Conservation (phyloP, 192 early-diverging fungal genomes). For the Chytriomyces sp. region DNA sequence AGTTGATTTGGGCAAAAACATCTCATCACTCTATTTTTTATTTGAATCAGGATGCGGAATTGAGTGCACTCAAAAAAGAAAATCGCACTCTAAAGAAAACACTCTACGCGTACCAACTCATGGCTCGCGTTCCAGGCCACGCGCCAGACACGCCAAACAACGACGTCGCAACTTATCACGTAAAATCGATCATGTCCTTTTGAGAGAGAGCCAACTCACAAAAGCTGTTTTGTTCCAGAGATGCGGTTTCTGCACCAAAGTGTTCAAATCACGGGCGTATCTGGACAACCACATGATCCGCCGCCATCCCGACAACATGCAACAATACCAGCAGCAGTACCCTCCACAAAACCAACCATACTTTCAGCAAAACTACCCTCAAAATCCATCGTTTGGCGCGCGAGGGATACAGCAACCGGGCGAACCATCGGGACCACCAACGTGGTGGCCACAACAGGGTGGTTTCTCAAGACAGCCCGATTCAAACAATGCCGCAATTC, state of each 20-base stretch:
- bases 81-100: slow-evolving; percentile 52
- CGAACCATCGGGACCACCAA: neutral
- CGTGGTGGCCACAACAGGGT: neutral
- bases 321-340: neutral
- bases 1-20: no score
- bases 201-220: slow-evolving; percentile 10
- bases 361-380: neutral
- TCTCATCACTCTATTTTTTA: neutral
- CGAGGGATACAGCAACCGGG: neutral
- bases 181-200: neutral
- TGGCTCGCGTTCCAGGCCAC: slow-evolving; percentile 53
- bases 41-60: slow-evolving; percentile 39
- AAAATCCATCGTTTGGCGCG: neutral
- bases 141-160: neutral
- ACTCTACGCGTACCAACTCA: slow-evolving; percentile 58
- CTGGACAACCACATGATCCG: slow-evolving; percentile 51
- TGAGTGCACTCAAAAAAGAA: slow-evolving; percentile 49
- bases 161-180: slow-evolving; percentile 33
- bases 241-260: slow-evolving; percentile 54
- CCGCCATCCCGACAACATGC: slow-evolving; percentile 44
- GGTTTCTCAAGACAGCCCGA: slow-evolving; percentile 5
- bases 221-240: slow-evolving; percentile 17
- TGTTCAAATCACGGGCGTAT: slow-evolving; percentile 43
- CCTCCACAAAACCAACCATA: no score
- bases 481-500: slow-evolving; percentile 28